A percentile compares a stretch with the other conserved stretches of the same genome.
Conservation (phyloP, 1,139 yeast genomes). For the Candida anutae region DNA sequence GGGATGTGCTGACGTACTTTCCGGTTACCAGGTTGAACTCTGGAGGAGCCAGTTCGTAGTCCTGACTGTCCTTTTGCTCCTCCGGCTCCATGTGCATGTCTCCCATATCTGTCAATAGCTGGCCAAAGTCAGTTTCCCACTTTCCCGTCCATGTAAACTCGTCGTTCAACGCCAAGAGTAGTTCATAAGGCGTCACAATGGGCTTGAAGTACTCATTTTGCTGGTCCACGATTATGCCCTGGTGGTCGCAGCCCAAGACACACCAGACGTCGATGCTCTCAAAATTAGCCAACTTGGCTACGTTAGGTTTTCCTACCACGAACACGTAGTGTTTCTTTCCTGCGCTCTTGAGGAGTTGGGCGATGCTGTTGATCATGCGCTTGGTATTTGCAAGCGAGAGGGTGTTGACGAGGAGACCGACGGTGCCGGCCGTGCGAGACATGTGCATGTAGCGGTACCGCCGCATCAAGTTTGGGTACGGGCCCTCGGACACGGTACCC, state of each 20-base stretch:
- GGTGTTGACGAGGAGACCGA: slow-evolving; percentile 87
- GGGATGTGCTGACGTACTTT: slow-evolving; percentile 51
- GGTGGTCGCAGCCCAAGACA: slow-evolving; percentile 87
- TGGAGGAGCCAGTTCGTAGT: slow-evolving; percentile 61
- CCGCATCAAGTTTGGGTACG: slow-evolving; percentile 71
- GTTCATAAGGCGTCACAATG: slow-evolving; percentile 87
- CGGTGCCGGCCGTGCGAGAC: slow-evolving; percentile 85
- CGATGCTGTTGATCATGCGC: slow-evolving; percentile 51
- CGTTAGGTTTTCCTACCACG: slow-evolving; percentile 98
- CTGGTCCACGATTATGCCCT: slow-evolving; percentile 80
- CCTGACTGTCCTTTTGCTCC: slow-evolving; percentile 8
- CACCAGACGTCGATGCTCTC: slow-evolving; percentile 93
- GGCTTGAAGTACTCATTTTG: slow-evolving; percentile 80
- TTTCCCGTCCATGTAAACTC: slow-evolving; percentile 85
- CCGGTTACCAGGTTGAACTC: slow-evolving; percentile 90
- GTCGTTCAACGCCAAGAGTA: slow-evolving; percentile 67
- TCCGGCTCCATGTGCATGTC: slow-evolving; percentile 11
- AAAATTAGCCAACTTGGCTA: slow-evolving; percentile 91
- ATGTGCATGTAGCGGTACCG: slow-evolving; percentile 81
- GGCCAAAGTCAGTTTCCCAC: slow-evolving; percentile 79
- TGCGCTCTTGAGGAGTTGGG: slow-evolving; percentile 54
- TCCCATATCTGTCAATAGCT: slow-evolving; percentile 31
- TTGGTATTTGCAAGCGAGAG: slow-evolving; percentile 70
- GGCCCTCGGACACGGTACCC: slow-evolving; percentile 36
- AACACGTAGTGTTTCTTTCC: slow-evolving; percentile 90